phyloP scores from a whole-genome alignment of 2,329 filamentous ascomycete genomes.

The Neophaeococcomyces aloes region DNA sequence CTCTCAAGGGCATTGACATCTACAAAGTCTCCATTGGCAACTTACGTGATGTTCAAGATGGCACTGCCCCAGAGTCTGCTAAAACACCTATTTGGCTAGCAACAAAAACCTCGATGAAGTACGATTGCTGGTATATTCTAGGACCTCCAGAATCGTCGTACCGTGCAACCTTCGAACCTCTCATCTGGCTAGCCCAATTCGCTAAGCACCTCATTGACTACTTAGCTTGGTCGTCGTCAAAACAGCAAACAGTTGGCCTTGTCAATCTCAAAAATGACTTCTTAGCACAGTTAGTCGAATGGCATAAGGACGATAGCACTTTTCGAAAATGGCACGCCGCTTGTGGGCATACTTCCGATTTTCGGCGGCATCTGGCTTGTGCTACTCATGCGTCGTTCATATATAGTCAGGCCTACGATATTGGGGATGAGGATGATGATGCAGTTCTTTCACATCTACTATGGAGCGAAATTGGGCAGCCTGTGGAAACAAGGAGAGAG shows the following conservation, averaged over 20 bases:
- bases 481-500: slow-evolving; percentile 19
- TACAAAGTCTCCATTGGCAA: slow-evolving; percentile 53
- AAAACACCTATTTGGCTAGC: slow-evolving; percentile 55
- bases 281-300: slow-evolving; percentile 6
- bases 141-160: slow-evolving; percentile 50
- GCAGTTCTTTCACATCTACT: slow-evolving; percentile 32
- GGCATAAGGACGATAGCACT: slow-evolving; percentile 40
- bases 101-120: slow-evolving; percentile 21
- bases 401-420: slow-evolving; percentile 50
- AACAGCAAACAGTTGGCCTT: slow-evolving; percentile 36
- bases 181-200: slow-evolving; percentile 61
- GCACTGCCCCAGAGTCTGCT: slow-evolving; percentile 17
- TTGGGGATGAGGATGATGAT: slow-evolving; percentile 29
- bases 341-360: slow-evolving; percentile 44
- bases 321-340: slow-evolving; percentile 33
- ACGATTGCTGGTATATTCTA: slow-evolving; percentile 54
- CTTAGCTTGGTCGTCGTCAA: slow-evolving; percentile 26
- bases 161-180: slow-evolving; percentile 48
- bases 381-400: slow-evolving; percentile 48
- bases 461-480: slow-evolving; percentile 44
- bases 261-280: slow-evolving; percentile 51
- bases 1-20: slow-evolving; percentile 49
- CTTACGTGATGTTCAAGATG: slow-evolving; percentile 45
- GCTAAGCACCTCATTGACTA: slow-evolving; percentile 65
- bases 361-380: slow-evolving; percentile 49